Conservation (phyloP, 2,329 filamentous ascomycete species). For the Hypoxylon sp. region DNA sequence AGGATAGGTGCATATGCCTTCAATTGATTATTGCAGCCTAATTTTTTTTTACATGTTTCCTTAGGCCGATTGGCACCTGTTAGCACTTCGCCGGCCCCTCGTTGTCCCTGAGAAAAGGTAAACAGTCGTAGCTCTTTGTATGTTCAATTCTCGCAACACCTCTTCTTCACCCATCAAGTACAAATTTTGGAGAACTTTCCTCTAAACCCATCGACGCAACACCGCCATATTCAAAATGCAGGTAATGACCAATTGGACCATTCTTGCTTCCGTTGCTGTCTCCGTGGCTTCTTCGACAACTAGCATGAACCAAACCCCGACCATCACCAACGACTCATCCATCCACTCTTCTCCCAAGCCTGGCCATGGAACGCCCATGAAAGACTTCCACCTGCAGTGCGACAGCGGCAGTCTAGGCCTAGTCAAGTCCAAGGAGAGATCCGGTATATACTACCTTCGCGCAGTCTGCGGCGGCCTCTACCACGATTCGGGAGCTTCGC, state of each 20-base stretch:
- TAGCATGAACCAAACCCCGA: neutral
- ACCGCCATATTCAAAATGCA: constrained; percentile 17
- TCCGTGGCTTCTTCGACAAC: neutral
- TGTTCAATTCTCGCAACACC: no score
- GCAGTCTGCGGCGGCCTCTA: constrained; percentile 17
- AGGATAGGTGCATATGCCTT: no score
- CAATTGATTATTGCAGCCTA: no score
- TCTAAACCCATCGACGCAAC: neutral
- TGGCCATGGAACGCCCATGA: constrained; percentile 1
- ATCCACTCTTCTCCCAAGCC: neutral
- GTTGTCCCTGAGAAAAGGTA: no score
- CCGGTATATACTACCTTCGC: constrained; percentile 18
- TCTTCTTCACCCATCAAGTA: neutral
- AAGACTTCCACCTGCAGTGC: constrained; percentile 18
- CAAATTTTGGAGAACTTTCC: neutral
- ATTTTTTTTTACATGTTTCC: no score
- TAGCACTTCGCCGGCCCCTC: no score
- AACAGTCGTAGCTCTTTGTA: no score
- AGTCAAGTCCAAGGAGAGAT: constrained; percentile 3
- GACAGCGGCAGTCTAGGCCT: constrained; percentile 6
- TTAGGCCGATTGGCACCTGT: no score
- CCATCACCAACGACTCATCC: neutral
- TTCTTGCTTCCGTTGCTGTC: constrained; percentile 1
- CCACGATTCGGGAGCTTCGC: neutral
- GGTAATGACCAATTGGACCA: neutral